A percentile compares a stretch with the other conserved stretches of the same genome.
Conservation (phyloP, 2,329 filamentous ascomycete species). For the Hirsutella minnesotensis region DNA sequence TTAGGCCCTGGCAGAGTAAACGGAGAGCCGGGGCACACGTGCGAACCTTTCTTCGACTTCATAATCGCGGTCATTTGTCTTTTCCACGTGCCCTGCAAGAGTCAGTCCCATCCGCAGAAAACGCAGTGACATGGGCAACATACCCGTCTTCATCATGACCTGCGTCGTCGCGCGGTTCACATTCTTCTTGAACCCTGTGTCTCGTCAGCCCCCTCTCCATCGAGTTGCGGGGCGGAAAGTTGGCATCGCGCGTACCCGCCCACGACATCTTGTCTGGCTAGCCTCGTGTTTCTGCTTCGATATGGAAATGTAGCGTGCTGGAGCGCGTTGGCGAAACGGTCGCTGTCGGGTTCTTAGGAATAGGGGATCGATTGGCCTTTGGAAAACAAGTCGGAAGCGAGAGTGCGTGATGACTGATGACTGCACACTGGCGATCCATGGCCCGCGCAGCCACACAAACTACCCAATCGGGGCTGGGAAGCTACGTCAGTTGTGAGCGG, state of each 20-base stretch:
- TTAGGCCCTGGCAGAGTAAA: neutral
- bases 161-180: slow-evolving; percentile 98
- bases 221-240: slow-evolving; percentile 12
- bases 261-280: slow-evolving; percentile 47
- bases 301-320: neutral
- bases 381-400: neutral
- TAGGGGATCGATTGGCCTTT: neutral
- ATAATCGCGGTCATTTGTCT: slow-evolving; percentile 96
- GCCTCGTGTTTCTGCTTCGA: neutral
- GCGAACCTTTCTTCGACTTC: slow-evolving; percentile 83
- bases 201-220: slow-evolving; percentile 15
- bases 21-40: neutral
- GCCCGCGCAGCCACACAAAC: slow-evolving; percentile 16
- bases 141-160: slow-evolving; percentile 99
- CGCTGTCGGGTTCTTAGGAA: neutral
- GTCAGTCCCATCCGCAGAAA: neutral
- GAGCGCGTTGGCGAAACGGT: neutral
- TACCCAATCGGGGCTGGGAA: slow-evolving; percentile 16
- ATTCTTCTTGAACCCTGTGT: slow-evolving; percentile 60
- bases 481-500: slow-evolving; percentile 16
- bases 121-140: slow-evolving; percentile 10
- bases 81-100: slow-evolving; percentile 75
- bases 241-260: slow-evolving; percentile 42
- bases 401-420: neutral
- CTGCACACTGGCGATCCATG: no score